Evolutionary conservation across 306 rosid genomes (phyloP).

Genomic region (Vigna reflexopilosa): DNA sequence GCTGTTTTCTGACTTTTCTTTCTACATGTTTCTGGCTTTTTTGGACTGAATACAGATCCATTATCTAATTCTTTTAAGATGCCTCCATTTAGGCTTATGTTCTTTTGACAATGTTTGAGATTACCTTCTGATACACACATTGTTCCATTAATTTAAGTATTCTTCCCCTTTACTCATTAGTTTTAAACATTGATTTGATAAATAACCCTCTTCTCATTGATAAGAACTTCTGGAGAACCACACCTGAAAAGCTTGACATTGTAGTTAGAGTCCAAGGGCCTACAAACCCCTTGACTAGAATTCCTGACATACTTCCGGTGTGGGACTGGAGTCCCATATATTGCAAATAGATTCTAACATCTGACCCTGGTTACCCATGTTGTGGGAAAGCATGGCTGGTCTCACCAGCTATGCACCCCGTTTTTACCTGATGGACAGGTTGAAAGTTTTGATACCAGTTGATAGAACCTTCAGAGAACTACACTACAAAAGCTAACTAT

Average conservation of each 20-base stretch:
- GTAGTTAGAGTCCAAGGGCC: background rate
- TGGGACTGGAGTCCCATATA: background rate
- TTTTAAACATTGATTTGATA: slow-evolving; percentile 36
- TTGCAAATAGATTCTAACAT: background rate
- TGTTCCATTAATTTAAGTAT: slow-evolving; percentile 3
- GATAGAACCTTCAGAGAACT: background rate
- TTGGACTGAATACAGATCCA: slow-evolving; percentile 16
- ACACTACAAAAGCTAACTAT: background rate
- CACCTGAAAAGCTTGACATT: background rate
- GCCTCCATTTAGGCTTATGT: slow-evolving; percentile 32
- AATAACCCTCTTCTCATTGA: slow-evolving; percentile 25
- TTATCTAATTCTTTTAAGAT: background rate
- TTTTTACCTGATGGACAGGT: background rate
- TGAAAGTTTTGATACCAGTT: background rate
- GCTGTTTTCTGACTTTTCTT: background rate
- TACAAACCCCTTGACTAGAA: background rate
- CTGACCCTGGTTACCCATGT: background rate
- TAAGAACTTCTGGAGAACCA: background rate
- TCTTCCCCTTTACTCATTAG: slow-evolving; percentile 5
- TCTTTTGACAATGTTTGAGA: slow-evolving; percentile 27
- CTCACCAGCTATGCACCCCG: background rate
- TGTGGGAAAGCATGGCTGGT: background rate
- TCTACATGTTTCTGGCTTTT: slow-evolving; percentile 32
- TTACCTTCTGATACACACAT: slow-evolving; percentile 13
- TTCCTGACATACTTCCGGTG: background rate